These are phyloP conservation scores for Bolboschoenoplectus hybrid DNA, from an alignment of 202 grass and related monocot genomes.

Conservation along the genomic window DNA sequence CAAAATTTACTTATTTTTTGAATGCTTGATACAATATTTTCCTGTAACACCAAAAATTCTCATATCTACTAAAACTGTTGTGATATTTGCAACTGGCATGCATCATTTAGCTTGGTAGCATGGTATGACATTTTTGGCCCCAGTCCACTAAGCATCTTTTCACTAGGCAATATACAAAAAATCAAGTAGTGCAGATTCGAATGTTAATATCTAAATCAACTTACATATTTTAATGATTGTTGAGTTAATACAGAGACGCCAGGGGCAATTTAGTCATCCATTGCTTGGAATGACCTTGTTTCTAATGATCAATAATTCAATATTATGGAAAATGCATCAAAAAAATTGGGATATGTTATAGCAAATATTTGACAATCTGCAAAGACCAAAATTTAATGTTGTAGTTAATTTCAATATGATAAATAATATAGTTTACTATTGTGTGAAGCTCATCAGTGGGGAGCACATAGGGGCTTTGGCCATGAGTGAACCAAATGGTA, in stretches of 20 bases:
- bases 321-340: background rate
- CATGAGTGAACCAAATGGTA: slow-evolving; percentile 98
- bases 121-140: background rate
- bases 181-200: background rate
- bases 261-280: background rate
- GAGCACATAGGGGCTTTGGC: slow-evolving; percentile 90
- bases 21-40: slow-evolving; percentile 16
- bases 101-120: background rate
- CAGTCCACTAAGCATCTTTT: background rate
- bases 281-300: background rate
- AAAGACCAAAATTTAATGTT: slow-evolving; percentile 7
- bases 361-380: background rate
- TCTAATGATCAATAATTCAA: background rate
- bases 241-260: background rate
- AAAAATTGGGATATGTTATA: background rate
- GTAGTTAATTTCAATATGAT: background rate
- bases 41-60: background rate
- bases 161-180: background rate
- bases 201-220: background rate
- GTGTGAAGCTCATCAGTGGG: slow-evolving; percentile 84
- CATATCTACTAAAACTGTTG: background rate
- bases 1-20: slow-evolving; percentile 28
- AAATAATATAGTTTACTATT: slow-evolving; percentile 46
- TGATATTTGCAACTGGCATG: background rate
- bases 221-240: background rate